Conservation (phyloP, 2,329 filamentous ascomycete genomes). For the Conoideocrella luteorostrata region DNA sequence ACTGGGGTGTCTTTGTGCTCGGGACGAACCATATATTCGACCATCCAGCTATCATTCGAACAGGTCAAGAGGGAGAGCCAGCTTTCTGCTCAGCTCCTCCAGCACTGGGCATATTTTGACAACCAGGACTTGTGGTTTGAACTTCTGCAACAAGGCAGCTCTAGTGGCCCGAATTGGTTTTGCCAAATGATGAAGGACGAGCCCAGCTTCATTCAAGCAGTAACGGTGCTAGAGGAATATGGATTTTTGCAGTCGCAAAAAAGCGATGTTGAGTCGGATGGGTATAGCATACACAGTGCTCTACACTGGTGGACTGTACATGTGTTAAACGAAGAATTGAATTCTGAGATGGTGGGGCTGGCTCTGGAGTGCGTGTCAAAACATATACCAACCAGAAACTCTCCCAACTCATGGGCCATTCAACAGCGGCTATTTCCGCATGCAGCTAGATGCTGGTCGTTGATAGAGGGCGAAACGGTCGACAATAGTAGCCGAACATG, state of each 20-base stretch:
- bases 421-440: not conserved
- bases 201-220: not conserved
- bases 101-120: constrained; percentile 36
- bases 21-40: too few species aligned
- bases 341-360: constrained; percentile 1
- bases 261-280: too few species aligned
- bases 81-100: constrained; percentile 26
- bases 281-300: constrained; percentile 27
- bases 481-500: too few species aligned
- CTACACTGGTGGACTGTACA: constrained; percentile 25
- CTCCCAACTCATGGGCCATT: not conserved
- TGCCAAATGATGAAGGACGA: constrained; percentile 2
- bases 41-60: not conserved
- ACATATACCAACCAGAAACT: not conserved
- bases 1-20: too few species aligned
- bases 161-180: constrained; percentile 15
- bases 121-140: constrained; percentile 39
- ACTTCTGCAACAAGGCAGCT: constrained; percentile 22
- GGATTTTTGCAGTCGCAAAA: constrained; percentile 5
- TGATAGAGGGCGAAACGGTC: not conserved
- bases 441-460: not conserved
- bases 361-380: constrained; percentile 9
- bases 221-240: not conserved
- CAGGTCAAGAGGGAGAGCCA: not conserved
- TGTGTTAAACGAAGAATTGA: constrained; percentile 17